A percentile compares a stretch with the other conserved stretches of the same genome.
These are phyloP conservation scores for Zygosaccharomyces lentus DNA, from an alignment of 805 yeast genomes.

Conservation along the genomic window DNA sequence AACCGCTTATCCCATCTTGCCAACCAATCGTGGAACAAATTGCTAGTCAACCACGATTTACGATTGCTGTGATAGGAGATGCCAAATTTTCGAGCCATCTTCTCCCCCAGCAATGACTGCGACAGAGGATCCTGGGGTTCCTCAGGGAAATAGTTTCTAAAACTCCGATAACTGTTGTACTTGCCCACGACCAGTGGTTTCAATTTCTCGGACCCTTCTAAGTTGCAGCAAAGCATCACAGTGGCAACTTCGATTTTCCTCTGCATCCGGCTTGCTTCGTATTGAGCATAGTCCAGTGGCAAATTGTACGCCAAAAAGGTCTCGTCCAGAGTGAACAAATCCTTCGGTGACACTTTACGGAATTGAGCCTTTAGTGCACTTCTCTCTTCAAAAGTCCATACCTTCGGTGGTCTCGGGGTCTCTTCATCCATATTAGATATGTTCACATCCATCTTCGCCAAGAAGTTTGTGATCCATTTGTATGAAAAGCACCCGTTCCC, in stretches of 20 bases:
- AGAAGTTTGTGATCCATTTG: conserved; percentile 51
- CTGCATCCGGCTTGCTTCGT: conserved; percentile 36
- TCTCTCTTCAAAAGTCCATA: conserved; percentile 61
- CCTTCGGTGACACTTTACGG: conserved; percentile 44
- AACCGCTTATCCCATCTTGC: conserved; percentile 56
- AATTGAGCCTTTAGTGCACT: conserved; percentile 44
- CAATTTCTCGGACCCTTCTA: conserved; percentile 59
- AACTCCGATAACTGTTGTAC: conserved; percentile 45
- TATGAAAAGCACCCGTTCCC: conserved; percentile 63
- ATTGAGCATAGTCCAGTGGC: conserved; percentile 55
- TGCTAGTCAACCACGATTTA: conserved; percentile 60
- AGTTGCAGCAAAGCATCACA: conserved; percentile 57
- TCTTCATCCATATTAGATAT: conserved; percentile 45
- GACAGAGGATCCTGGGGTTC: conserved; percentile 29
- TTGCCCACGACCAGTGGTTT: conserved; percentile 60
- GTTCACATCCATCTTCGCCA: conserved; percentile 48
- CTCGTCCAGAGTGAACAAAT: conserved; percentile 58
- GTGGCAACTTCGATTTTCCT: conserved; percentile 43
- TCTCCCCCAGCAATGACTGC: conserved; percentile 35
- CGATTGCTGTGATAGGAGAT: conserved; percentile 55
- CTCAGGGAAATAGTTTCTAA: conserved; percentile 36
- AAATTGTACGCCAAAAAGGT: conserved; percentile 54
- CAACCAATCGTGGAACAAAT: conserved; percentile 59
- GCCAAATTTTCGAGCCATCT: conserved; percentile 48
- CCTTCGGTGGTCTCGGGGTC: conserved; percentile 44